phyloP scores from a whole-genome alignment of 805 yeast genomes.

The Candida pseudoglaebosa region DNA sequence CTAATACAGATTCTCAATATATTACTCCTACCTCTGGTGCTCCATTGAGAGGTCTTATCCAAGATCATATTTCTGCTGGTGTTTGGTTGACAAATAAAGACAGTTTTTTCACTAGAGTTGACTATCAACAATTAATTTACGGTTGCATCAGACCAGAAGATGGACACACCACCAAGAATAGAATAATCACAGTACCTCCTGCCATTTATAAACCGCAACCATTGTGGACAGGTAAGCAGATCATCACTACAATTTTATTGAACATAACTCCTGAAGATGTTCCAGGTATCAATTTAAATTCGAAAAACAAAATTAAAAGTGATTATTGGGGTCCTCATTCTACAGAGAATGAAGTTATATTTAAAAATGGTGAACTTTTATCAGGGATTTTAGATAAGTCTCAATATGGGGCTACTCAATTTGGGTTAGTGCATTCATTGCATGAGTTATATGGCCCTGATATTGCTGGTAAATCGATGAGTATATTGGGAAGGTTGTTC shows the following conservation, averaged over 20 bases:
- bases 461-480: slow-evolving; percentile 82
- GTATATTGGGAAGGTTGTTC: slow-evolving; percentile 92
- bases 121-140: slow-evolving; percentile 89
- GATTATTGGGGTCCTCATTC: slow-evolving; percentile 93
- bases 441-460: slow-evolving; percentile 94
- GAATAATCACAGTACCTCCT: slow-evolving; percentile 81
- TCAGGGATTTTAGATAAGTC: slow-evolving; percentile 96
- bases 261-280: slow-evolving; percentile 83
- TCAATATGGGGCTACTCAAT: slow-evolving; percentile 96
- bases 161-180: slow-evolving; percentile 76
- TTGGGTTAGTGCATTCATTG: slow-evolving; percentile 93
- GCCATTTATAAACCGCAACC: slow-evolving; percentile 82
- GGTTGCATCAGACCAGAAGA: slow-evolving; percentile 96
- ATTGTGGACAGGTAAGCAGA: slow-evolving; percentile 97
- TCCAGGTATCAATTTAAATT: slow-evolving; percentile 85
- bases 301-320: slow-evolving; percentile 85
- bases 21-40: slow-evolving; percentile 98
- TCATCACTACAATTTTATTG: slow-evolving; percentile 84
- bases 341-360: slow-evolving; percentile 78
- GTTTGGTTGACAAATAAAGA: slow-evolving; percentile 97
- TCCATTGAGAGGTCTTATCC: slow-evolving; percentile 97
- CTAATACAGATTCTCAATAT: slow-evolving; percentile 96
- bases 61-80: slow-evolving; percentile 98
- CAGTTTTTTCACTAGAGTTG: slow-evolving; percentile 82
- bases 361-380: slow-evolving; percentile 81